These are phyloP conservation scores for Nemania sp. DNA, from an alignment of 2,329 filamentous ascomycete genomes.

Conservation along the genomic window DNA sequence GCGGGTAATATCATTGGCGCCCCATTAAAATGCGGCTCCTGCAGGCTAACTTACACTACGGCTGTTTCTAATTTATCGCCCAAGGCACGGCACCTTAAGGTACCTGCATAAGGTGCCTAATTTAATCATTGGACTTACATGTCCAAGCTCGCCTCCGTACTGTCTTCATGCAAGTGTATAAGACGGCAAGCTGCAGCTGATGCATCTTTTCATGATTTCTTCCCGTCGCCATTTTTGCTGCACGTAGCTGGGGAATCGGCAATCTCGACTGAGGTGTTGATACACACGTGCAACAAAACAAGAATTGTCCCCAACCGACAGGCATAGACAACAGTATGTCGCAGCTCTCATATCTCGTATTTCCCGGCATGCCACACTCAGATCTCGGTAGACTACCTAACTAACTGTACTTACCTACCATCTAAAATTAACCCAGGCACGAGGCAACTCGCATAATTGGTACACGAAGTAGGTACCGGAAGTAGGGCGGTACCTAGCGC, in stretches of 20 bases:
- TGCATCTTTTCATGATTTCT: constrained; percentile 4
- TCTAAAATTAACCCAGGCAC: too few species aligned
- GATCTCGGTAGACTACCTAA: neutral
- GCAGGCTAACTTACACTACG: neutral
- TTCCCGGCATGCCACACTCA: neutral
- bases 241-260: neutral
- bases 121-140: too few species aligned
- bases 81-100: too few species aligned
- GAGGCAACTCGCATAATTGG: too few species aligned
- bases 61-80: neutral
- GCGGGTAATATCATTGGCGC: constrained; percentile 11
- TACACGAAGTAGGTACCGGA: too few species aligned
- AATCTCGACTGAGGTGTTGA: constrained; percentile 1
- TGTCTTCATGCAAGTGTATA: neutral
- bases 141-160: too few species aligned
- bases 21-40: constrained; percentile 24
- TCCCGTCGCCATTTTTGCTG: neutral
- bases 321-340: constrained; percentile 1
- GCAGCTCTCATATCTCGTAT: constrained; percentile 13
- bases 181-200: constrained; percentile 18
- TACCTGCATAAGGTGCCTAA: too few species aligned
- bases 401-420: too few species aligned
- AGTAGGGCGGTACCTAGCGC: too few species aligned
- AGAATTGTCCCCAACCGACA: constrained; percentile 11
- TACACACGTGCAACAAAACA: constrained; percentile 13